Percentiles rank a stretch among this genome's conserved stretches.
phyloP scores from a whole-genome alignment of 2,329 filamentous ascomycete genomes.

The Lecanoromycetidae sp. region DNA sequence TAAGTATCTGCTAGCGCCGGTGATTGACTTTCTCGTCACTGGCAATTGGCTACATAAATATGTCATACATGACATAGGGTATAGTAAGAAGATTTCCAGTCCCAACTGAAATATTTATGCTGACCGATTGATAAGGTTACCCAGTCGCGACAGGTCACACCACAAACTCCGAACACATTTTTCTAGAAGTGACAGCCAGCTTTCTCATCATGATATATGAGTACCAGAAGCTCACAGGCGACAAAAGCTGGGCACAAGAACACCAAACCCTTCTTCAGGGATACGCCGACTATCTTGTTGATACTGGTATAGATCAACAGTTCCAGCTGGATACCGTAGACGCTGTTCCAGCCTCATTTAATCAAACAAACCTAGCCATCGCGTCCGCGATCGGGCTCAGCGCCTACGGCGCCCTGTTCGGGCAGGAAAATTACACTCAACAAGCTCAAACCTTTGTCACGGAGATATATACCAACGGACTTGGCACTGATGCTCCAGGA shows the following conservation, averaged over 20 bases:
- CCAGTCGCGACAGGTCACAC: slow-evolving; percentile 31
- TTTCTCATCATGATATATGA: slow-evolving; percentile 28
- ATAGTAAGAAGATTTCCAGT: neutral
- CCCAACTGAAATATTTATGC: neutral
- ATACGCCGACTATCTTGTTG: slow-evolving; percentile 32
- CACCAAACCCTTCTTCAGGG: slow-evolving; percentile 26
- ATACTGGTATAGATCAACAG: slow-evolving; percentile 29
- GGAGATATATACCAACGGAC: slow-evolving; percentile 25
- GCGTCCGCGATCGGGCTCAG: slow-evolving; percentile 36
- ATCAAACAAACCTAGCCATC: slow-evolving; percentile 37
- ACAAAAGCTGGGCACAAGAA: slow-evolving; percentile 26
- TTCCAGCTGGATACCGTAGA: slow-evolving; percentile 34
- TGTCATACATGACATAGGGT: neutral
- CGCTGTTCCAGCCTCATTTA: slow-evolving; percentile 29
- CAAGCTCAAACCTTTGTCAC: slow-evolving; percentile 27
- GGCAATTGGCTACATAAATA: neutral
- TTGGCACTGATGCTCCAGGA: slow-evolving; percentile 26
- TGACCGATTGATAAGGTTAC: slow-evolving; percentile 19
- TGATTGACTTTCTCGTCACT: neutral
- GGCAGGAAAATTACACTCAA: slow-evolving; percentile 26
- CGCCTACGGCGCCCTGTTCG: slow-evolving; percentile 32
- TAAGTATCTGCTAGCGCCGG: neutral
- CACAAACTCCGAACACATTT: slow-evolving; percentile 28
- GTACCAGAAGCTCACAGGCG: slow-evolving; percentile 30
- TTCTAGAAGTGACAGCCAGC: slow-evolving; percentile 32